These are phyloP conservation scores for Leishmania turanica DNA, from an alignment of 208 protist genomes.

Conservation along the genomic window DNA sequence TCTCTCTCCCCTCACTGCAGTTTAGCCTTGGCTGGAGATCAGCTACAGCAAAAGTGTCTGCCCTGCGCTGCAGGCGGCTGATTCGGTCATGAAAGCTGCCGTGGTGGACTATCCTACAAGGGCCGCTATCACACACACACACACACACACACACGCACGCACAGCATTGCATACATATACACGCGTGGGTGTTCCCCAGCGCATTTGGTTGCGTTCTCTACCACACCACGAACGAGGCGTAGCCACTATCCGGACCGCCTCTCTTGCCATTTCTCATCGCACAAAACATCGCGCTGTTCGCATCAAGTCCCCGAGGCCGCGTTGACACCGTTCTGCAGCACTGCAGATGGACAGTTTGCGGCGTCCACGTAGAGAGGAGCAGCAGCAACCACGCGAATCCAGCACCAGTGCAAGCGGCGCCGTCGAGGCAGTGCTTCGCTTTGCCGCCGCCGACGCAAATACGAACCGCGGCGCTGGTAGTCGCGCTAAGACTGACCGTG, in stretches of 20 bases:
- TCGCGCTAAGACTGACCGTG: not conserved
- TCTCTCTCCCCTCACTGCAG: slow-evolving; percentile 11
- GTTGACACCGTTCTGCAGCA: not conserved
- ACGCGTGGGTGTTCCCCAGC: not conserved
- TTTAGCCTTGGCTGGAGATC: slow-evolving; percentile 31
- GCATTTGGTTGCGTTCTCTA: not conserved
- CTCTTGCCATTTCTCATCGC: not conserved
- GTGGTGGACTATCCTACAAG: not conserved
- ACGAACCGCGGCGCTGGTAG: not conserved
- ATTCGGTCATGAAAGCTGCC: not conserved
- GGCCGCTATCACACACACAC: not conserved
- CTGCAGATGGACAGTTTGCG: not conserved
- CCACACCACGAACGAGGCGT: not conserved
- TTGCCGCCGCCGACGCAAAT: not conserved
- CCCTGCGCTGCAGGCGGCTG: slow-evolving; percentile 8
- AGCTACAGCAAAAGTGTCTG: slow-evolving; percentile 13
- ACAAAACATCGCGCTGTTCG: not conserved
- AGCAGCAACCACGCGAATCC: not conserved
- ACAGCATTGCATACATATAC: not conserved
- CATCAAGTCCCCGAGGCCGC: not conserved
- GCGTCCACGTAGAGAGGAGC: not conserved
- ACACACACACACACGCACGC: not conserved
- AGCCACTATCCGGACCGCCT: not conserved
- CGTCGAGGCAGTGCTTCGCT: not conserved
- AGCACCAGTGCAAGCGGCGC: not conserved